Conservation (phyloP, 1,139 yeast species). For the Groenewaldozyma auringiensis region DNA sequence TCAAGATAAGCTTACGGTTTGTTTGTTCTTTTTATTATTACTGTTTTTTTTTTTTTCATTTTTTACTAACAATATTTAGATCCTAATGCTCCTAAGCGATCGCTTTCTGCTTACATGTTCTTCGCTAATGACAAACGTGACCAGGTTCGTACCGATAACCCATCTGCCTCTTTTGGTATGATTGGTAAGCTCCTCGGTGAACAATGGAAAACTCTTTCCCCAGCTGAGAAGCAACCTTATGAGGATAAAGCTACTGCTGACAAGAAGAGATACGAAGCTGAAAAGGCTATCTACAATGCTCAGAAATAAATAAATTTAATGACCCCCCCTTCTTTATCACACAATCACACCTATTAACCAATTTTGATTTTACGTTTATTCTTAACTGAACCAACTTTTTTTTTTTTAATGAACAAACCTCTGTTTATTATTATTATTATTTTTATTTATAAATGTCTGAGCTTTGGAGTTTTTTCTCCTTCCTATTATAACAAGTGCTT, state of each 20-base stretch:
- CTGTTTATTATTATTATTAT: no score
- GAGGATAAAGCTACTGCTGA: constrained; percentile 91
- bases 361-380: neutral
- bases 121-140: constrained; percentile 97
- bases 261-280: constrained; percentile 94
- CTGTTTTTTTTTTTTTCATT: neutral
- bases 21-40: no score
- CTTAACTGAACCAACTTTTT: no score
- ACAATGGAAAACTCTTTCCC: constrained; percentile 84
- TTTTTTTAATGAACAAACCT: neutral
- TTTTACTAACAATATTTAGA: constrained; percentile 34
- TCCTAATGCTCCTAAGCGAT: constrained; percentile 99
- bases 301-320: neutral
- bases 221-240: constrained; percentile 79
- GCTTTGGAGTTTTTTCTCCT: neutral
- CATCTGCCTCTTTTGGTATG: constrained; percentile 79
- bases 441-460: neutral
- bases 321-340: no score
- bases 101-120: constrained; percentile 97
- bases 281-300: constrained; percentile 72
- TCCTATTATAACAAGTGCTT: neutral
- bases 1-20: no score
- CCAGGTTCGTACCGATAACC: constrained; percentile 87
- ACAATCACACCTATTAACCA: no score
- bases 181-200: constrained; percentile 63